Evolutionary conservation across 345 rosid species (phyloP), one percentile per base, ranked within the genome.

Genomic region (Brassica carinata): DNA sequence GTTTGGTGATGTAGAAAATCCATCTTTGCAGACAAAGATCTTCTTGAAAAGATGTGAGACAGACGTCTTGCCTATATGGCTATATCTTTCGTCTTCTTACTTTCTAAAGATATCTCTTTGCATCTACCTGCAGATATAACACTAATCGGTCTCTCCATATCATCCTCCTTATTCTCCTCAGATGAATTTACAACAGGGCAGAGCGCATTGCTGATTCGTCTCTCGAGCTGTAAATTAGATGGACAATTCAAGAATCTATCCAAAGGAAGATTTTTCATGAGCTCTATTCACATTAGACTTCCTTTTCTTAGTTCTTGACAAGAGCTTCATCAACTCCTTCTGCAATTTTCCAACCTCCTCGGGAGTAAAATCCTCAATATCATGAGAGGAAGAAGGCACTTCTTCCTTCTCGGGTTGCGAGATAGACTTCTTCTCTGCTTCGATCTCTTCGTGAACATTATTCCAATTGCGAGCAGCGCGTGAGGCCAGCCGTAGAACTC

Each of bases 181-280:
- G 84, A 73, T 17, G 83, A 73, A 67, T 79, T 78, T 9, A 79
- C 89, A 66, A 82, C 80, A 36, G 79, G 72, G 34, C 76, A 65
- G 18, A 87, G 78, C 9, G 85, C 87, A 69, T 82, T 81, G 68
- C 96, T 88, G 30, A 87, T 81, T 78, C 99, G 86, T 59, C 99
- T 82, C 61, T 89, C 94, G 0, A 95, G 92, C 76, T 95, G 98
- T 88, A 95, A 88, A 84, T 94, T 91, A 5, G 99, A 95, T 61
- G 99, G 99, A 82, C 99, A 95, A 62, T 95, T 95, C 15, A 95
- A 91, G 77, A 92, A 95, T 81, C 98, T 92, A 82, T 95, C 97
- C 86, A 95, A 71, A 36, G 98, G 99, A 55, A 89, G 92, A 71
- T 83, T 79, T 15, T 79, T 90, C 61, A 88, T 77, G 26, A 83